Conservation (phyloP, 179 eudicot species). For the Corrigiola litoralis region DNA sequence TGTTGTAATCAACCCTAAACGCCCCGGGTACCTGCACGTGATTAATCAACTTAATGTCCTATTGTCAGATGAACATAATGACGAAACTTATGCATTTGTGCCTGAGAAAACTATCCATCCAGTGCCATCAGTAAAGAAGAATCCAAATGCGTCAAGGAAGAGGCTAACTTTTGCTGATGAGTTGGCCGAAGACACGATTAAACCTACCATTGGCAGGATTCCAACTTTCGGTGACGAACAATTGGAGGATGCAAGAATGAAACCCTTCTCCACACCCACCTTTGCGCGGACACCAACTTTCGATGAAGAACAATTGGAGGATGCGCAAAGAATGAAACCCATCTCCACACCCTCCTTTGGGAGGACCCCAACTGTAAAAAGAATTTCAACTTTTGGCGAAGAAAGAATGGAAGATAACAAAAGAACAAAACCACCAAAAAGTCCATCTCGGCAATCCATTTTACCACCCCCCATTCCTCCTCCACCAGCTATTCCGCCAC, state of each 20-base stretch:
- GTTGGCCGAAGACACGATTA: constrained; percentile 7
- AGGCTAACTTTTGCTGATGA: constrained; percentile 30
- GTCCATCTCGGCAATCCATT: constrained; percentile 17
- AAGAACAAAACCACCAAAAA: constrained; percentile 28
- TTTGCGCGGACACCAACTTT: constrained; percentile 11
- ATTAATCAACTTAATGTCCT: background rate
- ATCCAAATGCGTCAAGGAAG: constrained; percentile 23
- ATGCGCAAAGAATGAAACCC: constrained; percentile 16
- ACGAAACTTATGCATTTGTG: constrained; percentile 14
- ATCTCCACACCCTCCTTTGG: background rate
- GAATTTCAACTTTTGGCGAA: constrained; percentile 13
- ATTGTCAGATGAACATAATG: constrained; percentile 15
- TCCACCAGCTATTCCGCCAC: constrained; percentile 34
- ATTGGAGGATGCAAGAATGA: constrained; percentile 1
- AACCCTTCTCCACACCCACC: constrained; percentile 6
- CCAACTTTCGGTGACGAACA: background rate
- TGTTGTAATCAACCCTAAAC: too few relatives aligned
- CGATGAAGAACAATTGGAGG: constrained; percentile 10
- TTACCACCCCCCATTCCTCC: constrained; percentile 28
- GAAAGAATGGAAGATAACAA: constrained; percentile 11
- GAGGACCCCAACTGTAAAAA: constrained; percentile 11
- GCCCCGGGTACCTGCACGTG: background rate
- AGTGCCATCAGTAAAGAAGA: constrained; percentile 26
- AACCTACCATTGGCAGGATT: background rate
- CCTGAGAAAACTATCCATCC: constrained; percentile 39